Evolutionary conservation across 352 stramenopile species (phyloP).

Genomic region (Phytophthora litchii): DNA sequence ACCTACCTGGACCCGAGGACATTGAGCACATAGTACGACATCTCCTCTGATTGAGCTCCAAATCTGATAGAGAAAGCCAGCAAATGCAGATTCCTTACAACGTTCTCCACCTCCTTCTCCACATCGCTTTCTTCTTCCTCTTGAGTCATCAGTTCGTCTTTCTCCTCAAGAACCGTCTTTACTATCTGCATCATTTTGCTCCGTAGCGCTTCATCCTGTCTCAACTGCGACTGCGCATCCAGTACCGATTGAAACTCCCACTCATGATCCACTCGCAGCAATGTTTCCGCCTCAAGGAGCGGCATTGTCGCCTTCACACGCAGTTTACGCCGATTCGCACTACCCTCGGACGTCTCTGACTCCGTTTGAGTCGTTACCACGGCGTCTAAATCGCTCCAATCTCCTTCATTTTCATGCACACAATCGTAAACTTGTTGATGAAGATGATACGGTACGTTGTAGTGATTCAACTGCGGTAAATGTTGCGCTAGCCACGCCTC

Average conservation of each 20-base stretch:
- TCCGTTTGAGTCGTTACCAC: constrained; percentile 16
- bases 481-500: constrained; percentile 46
- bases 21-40: constrained; percentile 64
- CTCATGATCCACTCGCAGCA: constrained; percentile 35
- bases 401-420: constrained; percentile 22
- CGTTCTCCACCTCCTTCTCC: constrained; percentile 30
- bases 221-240: constrained; percentile 47
- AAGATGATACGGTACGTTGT: constrained; percentile 38
- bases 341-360: not conserved
- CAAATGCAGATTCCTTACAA: constrained; percentile 48
- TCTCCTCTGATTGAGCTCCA: constrained; percentile 39
- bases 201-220: constrained; percentile 27
- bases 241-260: constrained; percentile 50
- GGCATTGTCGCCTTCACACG: constrained; percentile 27
- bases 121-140: constrained; percentile 27
- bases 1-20: constrained; percentile 42
- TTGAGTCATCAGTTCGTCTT: constrained; percentile 1
- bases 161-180: constrained; percentile 9
- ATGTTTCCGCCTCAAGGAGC: constrained; percentile 17
- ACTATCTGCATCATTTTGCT: constrained; percentile 32
- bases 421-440: constrained; percentile 43
- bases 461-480: constrained; percentile 49
- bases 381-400: constrained; percentile 29
- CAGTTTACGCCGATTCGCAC: constrained; percentile 24
- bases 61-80: constrained; percentile 60